Percentiles rank a stretch among this genome's conserved stretches.
These are phyloP conservation scores for Talaromyces rugulosus DNA, from an alignment of 2,329 filamentous ascomycete genomes.

Conservation along the genomic window DNA sequence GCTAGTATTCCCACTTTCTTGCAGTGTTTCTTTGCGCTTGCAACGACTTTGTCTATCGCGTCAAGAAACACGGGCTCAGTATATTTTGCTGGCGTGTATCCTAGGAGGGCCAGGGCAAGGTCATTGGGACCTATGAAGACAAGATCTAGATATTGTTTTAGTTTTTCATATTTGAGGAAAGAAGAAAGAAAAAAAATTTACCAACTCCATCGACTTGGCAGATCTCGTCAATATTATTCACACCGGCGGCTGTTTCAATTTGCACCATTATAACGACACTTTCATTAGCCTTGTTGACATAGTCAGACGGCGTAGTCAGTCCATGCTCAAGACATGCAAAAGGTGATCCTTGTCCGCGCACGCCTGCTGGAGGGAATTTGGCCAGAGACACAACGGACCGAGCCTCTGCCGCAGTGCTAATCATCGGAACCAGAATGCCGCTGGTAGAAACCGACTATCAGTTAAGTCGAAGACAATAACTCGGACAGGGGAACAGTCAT, in stretches of 20 bases:
- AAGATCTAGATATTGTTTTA: slow-evolving; percentile 19
- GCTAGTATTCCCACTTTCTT: slow-evolving; percentile 2
- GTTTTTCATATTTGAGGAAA: neutral
- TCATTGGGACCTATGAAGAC: slow-evolving; percentile 34
- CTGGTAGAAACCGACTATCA: slow-evolving; percentile 35
- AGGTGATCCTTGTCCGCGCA: slow-evolving; percentile 26
- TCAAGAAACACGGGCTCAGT: slow-evolving; percentile 4
- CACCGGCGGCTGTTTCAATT: slow-evolving; percentile 35
- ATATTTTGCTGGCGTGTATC: slow-evolving; percentile 5
- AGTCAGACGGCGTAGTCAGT: slow-evolving; percentile 22
- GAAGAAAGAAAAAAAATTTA: neutral
- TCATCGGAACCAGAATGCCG: slow-evolving; percentile 40
- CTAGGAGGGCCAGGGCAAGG: slow-evolving; percentile 10
- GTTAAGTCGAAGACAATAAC: neutral
- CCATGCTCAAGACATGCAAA: slow-evolving; percentile 31
- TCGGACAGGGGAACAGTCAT: slow-evolving; percentile 32
- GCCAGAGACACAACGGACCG: slow-evolving; percentile 19
- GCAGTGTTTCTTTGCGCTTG: neutral
- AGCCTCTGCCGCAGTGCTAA: slow-evolving; percentile 49
- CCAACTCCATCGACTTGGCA: slow-evolving; percentile 32
- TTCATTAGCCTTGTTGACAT: slow-evolving; percentile 32
- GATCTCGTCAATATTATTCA: slow-evolving; percentile 40
- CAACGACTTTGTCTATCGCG: slow-evolving; percentile 2
- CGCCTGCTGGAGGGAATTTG: slow-evolving; percentile 28
- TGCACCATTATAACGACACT: slow-evolving; percentile 33